Conservation (phyloP, 2,329 filamentous ascomycete genomes). For the Lachnellula subtilissima region DNA sequence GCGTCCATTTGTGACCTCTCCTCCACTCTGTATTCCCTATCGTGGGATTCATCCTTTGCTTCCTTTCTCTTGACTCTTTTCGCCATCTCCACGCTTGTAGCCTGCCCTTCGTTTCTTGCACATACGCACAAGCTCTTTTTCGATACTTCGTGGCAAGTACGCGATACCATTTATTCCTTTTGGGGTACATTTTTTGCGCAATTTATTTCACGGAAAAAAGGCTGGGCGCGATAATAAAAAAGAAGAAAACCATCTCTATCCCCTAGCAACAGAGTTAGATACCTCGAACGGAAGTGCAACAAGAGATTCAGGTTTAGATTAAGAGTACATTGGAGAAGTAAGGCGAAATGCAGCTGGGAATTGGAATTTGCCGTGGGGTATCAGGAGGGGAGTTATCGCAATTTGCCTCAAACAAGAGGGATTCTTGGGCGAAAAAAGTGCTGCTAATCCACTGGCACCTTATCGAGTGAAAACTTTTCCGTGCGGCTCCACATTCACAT, state of each 20-base stretch:
- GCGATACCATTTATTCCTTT: constrained; percentile 16
- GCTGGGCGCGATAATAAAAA: neutral
- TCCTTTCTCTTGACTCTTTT: constrained; percentile 44
- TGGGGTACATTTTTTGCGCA: constrained; percentile 5
- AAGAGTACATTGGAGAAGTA: neutral
- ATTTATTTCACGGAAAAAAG: neutral
- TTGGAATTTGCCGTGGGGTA: neutral
- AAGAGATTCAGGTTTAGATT: neutral
- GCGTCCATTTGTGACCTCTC: neutral
- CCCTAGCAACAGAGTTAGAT: neutral
- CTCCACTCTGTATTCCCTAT: neutral
- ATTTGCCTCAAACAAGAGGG: neutral
- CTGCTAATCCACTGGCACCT: too few species aligned
- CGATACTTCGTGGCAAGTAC: constrained; percentile 15
- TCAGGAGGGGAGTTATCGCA: neutral
- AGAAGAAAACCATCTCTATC: neutral
- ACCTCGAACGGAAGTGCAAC: too few species aligned
- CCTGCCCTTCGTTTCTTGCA: constrained; percentile 14
- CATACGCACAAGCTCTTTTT: constrained; percentile 13
- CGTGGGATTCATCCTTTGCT: neutral
- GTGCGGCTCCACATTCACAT: too few species aligned
- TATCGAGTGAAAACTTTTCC: too few species aligned
- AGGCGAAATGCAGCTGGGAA: neutral
- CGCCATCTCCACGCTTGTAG: constrained; percentile 2
- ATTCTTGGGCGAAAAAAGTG: neutral